Base-by-base conservation (phyloP, 116 monocot genomes). In the Dioscorea cayenensis region DNA sequence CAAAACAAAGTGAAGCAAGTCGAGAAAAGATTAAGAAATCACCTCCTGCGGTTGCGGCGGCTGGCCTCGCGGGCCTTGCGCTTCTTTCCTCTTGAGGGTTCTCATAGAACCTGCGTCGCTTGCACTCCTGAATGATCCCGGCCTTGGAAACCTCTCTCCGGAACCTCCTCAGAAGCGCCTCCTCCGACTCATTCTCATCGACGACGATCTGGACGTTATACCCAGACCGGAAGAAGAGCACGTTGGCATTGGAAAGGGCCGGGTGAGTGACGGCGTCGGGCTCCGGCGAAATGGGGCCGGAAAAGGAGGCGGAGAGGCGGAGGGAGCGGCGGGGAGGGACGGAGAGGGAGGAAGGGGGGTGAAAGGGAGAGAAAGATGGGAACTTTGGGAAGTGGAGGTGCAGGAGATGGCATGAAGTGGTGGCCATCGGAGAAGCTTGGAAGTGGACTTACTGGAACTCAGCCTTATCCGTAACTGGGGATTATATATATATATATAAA, bases 141-240 rank as follows among this genome's bases (percentile, higher is more conserved):
- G 96, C 88, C 69, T 72, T 85, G 20, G 85, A 77, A 5, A 92
- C 92, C 82, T 96, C 96, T 71, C 90, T 65, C 75, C 92, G 81
- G 80, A 92, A 92, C 74, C 90, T 55, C 78, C 90, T 28, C 67
- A 92, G 63, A 49, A 89, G 79, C 9, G 64, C 74, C 38, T 96
- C 95, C 70, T 89, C 90, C 21, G 89, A 71, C 70, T 96, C 95
- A 65, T 84, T 81, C 55, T 96, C 95, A 22, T 79, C 90, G 8
- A 92, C 90, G 4, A 87, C 65, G 70, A 92, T 76, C 90, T 92
- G 92, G 29, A 96, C 95, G 70, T 96, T 96, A 77, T 87, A 96
- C 1, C 87, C 85, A 11, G 90, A 78, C 48, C 62, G 65, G 70
- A 79, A 84, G 73, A 55, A 79, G 66, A 83, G 61, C 63, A 75